Evolutionary conservation across 306 rosid species (phyloP), one percentile per base, ranked within the genome.

Genomic region (Citrullus amarus): DNA sequence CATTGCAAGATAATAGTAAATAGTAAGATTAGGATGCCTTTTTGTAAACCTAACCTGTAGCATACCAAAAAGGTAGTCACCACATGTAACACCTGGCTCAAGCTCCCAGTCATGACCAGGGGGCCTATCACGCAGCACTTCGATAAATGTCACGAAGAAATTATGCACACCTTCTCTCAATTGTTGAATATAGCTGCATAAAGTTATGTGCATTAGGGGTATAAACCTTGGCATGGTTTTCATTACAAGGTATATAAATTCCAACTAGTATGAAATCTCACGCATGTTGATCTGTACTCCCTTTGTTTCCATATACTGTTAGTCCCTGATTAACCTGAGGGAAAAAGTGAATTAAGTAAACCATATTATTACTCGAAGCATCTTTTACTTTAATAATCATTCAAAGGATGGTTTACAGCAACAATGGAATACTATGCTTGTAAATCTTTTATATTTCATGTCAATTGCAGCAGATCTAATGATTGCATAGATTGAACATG

Each of bases 31-130:
- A 63, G 46, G 10, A 32, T 8, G 48, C 20, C 14, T 56, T 71
- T 50, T 62, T 56, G 72, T 41, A 76, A 76, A 80, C 76, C 84
- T 58, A 38, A 95, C 99, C 97, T 92, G 99, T 74, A 95, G 90
- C 99, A 95, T 95, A 82, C 99, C 99, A 22, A 95, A 95, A 84
- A 95, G 91, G 86, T 95, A 95, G 90, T 95, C 99, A 15, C 97
- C 99, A 83, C 97, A 92, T 55, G 99, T 95, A 71, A 95, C 97
- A 67, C 99, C 99, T 13, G 99, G 99, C 83, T 95, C 99, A 76
- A 95, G 99, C 87, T 95, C 99, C 99, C 97, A 95, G 84, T 95
- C 99, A 71, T 95, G 99, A 82, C 99, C 99, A 1, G 97, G 99
- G 46, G 99, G 97, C 83, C 99, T 95, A 90, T 95, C 99, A 5